These are phyloP conservation scores for Macadamia integrifolia DNA, from an alignment of 164 flowering plant species.

Conservation along the genomic window DNA sequence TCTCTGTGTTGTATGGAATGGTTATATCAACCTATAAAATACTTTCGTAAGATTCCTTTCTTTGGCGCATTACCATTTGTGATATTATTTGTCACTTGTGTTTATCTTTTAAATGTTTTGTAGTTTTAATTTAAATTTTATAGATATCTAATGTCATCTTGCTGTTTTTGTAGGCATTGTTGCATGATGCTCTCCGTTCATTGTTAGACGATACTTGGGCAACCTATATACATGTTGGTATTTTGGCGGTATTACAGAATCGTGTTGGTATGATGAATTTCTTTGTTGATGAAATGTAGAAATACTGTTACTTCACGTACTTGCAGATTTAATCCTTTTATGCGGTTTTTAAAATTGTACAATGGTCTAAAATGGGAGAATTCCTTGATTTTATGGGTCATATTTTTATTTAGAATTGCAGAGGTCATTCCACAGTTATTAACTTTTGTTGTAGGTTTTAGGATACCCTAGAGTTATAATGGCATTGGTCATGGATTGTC, in stretches of 20 bases:
- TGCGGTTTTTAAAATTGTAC: too few species aligned
- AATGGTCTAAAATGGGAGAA: background rate
- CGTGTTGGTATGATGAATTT: constrained; percentile 59
- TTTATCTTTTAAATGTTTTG: background rate
- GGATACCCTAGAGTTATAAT: too few species aligned
- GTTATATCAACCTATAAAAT: too few species aligned
- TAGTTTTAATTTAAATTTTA: background rate
- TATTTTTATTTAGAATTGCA: too few species aligned
- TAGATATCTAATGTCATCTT: background rate
- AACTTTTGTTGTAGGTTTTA: too few species aligned
- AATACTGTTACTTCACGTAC: background rate
- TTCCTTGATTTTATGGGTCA: background rate
- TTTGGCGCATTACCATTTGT: background rate
- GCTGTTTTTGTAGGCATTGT: constrained; percentile 32
- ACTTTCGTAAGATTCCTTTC: background rate
- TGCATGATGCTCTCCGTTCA: constrained; percentile 44
- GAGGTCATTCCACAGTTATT: too few species aligned
- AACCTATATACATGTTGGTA: constrained; percentile 56
- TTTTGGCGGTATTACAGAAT: constrained; percentile 65
- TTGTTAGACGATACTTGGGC: constrained; percentile 54
- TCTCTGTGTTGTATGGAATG: too few species aligned
- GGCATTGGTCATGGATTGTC: too few species aligned
- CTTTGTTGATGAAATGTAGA: background rate
- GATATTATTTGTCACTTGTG: background rate
- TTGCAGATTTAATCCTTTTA: background rate